phyloP scores from a whole-genome alignment of 768 basidiomycete genomes.

The Pisolithus orientalis region DNA sequence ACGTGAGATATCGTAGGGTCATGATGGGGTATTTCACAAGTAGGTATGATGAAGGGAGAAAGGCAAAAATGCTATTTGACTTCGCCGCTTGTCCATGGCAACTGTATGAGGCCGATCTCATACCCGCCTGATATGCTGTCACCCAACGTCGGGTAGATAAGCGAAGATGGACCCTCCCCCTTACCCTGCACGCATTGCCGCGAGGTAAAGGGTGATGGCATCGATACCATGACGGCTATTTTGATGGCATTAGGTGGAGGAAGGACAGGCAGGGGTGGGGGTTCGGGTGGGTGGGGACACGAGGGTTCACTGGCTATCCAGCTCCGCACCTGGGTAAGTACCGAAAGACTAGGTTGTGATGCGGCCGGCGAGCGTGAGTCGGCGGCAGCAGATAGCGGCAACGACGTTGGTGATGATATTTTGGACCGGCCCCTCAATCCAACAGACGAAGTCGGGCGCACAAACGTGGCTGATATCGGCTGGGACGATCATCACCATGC shows the following conservation, averaged over 20 bases:
- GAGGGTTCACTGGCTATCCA: constrained; percentile 2
- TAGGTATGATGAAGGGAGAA: neutral
- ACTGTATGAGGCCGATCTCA: constrained; percentile 38
- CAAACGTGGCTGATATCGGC: constrained; percentile 18
- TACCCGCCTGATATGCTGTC: constrained; percentile 27
- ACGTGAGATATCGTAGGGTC: neutral
- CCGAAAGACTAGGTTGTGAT: neutral
- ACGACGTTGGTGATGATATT: neutral
- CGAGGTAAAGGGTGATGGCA: constrained; percentile 30
- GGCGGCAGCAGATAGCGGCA: neutral
- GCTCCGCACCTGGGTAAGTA: constrained; percentile 4
- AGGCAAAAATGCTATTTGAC: constrained; percentile 1
- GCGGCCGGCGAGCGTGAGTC: neutral
- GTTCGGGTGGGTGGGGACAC: constrained; percentile 3
- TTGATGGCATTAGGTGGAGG: constrained; percentile 24
- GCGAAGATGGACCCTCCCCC: neutral
- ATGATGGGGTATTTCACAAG: neutral
- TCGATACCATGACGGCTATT: constrained; percentile 40
- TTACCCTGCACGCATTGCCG: neutral
- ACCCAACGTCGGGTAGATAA: constrained; percentile 1
- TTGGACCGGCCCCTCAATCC: neutral
- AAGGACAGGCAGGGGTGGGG: constrained; percentile 5
- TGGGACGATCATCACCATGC: neutral
- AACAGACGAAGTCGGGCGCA: constrained; percentile 10
- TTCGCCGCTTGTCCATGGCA: constrained; percentile 28